Evolutionary conservation across 1,139 yeast species (phyloP).

Genomic region (Suhomyces maxii): DNA sequence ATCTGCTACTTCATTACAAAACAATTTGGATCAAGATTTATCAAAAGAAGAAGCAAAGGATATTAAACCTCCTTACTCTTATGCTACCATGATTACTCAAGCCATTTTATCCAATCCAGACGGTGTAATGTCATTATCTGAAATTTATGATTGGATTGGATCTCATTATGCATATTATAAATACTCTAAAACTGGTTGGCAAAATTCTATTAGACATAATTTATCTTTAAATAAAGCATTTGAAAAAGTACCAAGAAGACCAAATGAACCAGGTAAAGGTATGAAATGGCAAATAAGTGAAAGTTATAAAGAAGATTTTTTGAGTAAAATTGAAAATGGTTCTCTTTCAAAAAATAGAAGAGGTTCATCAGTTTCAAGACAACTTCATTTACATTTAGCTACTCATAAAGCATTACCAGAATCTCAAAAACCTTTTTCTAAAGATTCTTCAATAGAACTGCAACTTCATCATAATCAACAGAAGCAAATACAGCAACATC

Average conservation of each 20-base stretch:
- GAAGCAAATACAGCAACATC: constrained; percentile 17
- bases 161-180: constrained; percentile 88
- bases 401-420: constrained; percentile 70
- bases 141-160: constrained; percentile 89
- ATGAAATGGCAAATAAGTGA: constrained; percentile 98
- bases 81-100: constrained; percentile 98
- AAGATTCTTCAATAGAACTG: constrained; percentile 22
- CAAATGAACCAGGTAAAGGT: constrained; percentile 97
- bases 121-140: constrained; percentile 85
- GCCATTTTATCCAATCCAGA: constrained; percentile 88
- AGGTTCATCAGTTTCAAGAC: constrained; percentile 78
- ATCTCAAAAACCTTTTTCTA: constrained; percentile 31
- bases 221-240: constrained; percentile 80
- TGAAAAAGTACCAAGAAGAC: constrained; percentile 92
- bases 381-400: constrained; percentile 71
- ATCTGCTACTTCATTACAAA: constrained; percentile 45
- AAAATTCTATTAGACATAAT: constrained; percentile 82
- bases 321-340: constrained; percentile 76
- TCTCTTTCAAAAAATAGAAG: constrained; percentile 71
- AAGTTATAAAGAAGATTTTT: constrained; percentile 77
- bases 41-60: constrained; percentile 90
- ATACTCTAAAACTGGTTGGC: constrained; percentile 92
- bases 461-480: constrained; percentile 19
- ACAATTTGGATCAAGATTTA: constrained; percentile 63
- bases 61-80: constrained; percentile 93